Conservation (phyloP, 768 basidiomycete species). For the Hygrocybe coccinea region DNA sequence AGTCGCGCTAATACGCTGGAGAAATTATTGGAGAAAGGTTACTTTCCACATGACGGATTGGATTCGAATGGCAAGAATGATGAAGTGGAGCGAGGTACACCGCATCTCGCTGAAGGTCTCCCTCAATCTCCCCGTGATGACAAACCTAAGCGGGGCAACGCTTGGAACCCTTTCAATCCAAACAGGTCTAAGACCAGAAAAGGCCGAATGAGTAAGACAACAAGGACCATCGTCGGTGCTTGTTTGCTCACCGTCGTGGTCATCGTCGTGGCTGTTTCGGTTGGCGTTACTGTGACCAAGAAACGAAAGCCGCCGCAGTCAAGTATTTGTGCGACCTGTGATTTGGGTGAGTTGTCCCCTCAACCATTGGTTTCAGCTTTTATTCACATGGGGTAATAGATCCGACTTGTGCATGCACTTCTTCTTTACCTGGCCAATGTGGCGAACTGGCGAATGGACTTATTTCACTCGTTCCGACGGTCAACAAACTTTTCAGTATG, state of each 20-base stretch:
- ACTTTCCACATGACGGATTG: constrained; percentile 47
- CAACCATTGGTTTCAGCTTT: constrained; percentile 7
- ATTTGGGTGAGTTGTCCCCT: constrained; percentile 43
- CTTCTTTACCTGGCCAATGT: constrained; percentile 39
- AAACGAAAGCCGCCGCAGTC: constrained; percentile 20
- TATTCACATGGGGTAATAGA: constrained; percentile 34
- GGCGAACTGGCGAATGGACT: constrained; percentile 51
- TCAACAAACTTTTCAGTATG: constrained; percentile 44
- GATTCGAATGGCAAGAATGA: constrained; percentile 8
- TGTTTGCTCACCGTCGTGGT: constrained; percentile 34
- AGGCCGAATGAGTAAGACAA: constrained; percentile 11
- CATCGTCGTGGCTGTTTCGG: constrained; percentile 39
- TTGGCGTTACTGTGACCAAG: constrained; percentile 40
- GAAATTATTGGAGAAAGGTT: constrained; percentile 48
- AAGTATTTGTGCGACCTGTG: constrained; percentile 43
- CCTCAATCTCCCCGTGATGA: not conserved
- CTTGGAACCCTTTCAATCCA: not conserved
- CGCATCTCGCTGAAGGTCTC: not conserved
- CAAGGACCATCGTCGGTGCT: constrained; percentile 26
- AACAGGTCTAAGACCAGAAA: not conserved
- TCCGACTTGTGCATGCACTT: constrained; percentile 58
- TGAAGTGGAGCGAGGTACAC: not conserved
- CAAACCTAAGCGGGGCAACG: not conserved
- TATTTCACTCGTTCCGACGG: constrained; percentile 42
- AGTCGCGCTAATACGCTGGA: constrained; percentile 44